These are phyloP conservation scores for Populus hybrid DNA, from an alignment of 441 rosid genomes.

Conservation along the genomic window DNA sequence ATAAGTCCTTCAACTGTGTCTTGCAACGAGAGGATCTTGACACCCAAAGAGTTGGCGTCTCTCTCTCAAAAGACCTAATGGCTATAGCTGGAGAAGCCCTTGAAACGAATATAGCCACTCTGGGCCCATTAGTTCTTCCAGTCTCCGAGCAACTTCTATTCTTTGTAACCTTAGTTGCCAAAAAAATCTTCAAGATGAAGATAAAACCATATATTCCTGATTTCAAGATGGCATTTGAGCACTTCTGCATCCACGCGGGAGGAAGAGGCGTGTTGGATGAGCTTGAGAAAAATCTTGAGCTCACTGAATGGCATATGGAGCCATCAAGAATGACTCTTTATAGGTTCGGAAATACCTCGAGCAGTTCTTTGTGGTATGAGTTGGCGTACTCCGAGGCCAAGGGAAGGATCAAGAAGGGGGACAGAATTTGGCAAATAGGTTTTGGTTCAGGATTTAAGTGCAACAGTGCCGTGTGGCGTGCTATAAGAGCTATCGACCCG, in stretches of 20 bases:
- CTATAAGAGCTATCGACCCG: conserved; percentile 36
- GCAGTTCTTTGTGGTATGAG: conserved; percentile 82
- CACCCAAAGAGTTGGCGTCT: conserved; percentile 46
- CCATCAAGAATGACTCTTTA: conserved; percentile 79
- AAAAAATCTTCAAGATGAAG: conserved; percentile 44
- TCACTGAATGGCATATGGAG: conserved; percentile 64
- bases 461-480: conserved; percentile 69
- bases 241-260: conserved; percentile 81
- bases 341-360: conserved; percentile 79
- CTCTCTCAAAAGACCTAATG: conserved; percentile 60
- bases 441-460: conserved; percentile 90
- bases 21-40: conserved; percentile 56
- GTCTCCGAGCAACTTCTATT: conserved; percentile 58
- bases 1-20: conserved; percentile 55
- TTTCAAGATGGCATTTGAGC: conserved; percentile 69
- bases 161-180: conserved; percentile 37
- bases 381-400: conserved; percentile 68
- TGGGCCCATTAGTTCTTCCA: conserved; percentile 79
- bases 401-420: conserved; percentile 53
- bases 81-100: conserved; percentile 69
- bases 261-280: conserved; percentile 77
- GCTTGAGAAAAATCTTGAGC: conserved; percentile 59
- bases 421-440: conserved; percentile 80
- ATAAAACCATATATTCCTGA: conserved; percentile 59
- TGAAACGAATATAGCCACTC: conserved; percentile 61